Conservation (phyloP, 2,329 filamentous ascomycete genomes). For the Xylaria hypoxylon region DNA sequence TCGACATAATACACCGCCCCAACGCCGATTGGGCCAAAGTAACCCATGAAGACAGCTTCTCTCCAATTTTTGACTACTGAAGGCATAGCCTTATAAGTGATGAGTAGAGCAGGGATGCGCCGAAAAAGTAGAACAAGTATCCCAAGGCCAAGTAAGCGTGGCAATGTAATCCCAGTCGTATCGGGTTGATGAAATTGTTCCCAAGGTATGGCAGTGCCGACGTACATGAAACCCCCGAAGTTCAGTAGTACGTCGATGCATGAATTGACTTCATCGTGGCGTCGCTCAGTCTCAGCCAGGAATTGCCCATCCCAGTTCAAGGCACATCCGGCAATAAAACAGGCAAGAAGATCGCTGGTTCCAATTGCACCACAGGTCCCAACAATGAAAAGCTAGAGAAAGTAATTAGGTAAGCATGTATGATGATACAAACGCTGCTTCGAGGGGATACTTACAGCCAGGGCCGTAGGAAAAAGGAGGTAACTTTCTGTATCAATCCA, state of each 20-base stretch:
- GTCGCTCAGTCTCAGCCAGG: constrained; percentile 64
- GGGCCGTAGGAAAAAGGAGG: constrained; percentile 62
- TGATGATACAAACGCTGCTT: neutral
- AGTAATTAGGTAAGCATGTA: constrained; percentile 13
- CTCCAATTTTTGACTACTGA: constrained; percentile 63
- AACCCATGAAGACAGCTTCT: constrained; percentile 71
- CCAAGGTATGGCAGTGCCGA: constrained; percentile 69
- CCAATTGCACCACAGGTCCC: constrained; percentile 69
- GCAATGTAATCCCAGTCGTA: constrained; percentile 63
- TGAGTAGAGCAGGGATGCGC: constrained; percentile 66
- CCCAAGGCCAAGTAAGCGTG: constrained; percentile 63
- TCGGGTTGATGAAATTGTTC: constrained; percentile 64
- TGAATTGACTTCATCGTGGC: constrained; percentile 71
- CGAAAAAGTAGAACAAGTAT: constrained; percentile 65
- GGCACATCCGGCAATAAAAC: constrained; percentile 68
- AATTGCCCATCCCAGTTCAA: constrained; percentile 73
- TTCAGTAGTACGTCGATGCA: constrained; percentile 69
- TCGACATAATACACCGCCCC: constrained; percentile 80
- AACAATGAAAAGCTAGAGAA: constrained; percentile 64
- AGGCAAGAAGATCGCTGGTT: constrained; percentile 70
- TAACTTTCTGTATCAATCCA: constrained; percentile 69
- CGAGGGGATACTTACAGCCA: constrained; percentile 54
- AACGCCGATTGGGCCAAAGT: constrained; percentile 82
- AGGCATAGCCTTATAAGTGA: constrained; percentile 67
- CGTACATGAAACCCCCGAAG: constrained; percentile 70